Base-by-base conservation (phyloP, 768 basidiomycete genomes). In the Termitomyces titanicus region DNA sequence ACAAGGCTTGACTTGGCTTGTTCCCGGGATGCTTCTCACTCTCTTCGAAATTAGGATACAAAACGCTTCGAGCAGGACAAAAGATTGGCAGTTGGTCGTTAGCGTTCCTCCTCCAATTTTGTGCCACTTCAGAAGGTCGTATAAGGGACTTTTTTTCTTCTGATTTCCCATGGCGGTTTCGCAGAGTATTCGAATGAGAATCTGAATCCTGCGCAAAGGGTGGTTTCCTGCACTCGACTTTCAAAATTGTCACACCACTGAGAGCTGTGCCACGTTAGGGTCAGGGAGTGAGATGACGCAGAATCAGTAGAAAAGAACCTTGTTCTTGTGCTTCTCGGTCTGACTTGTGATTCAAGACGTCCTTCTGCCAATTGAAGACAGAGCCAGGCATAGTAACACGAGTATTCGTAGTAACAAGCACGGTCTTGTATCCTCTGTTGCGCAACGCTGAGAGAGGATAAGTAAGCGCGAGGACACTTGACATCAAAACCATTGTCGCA, bases 401-500 rank as follows among this genome's bases (percentile, higher is more conserved):
- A 18, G 17, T n/a, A 25, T 35, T 38, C 22, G 55, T 37, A 31
- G 17, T 34, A 15, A 52, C 34, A 11, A 60, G 34, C 0, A 60
- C 37, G 22, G 53, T 44, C 8, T 38, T 11, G 27, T 56, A 61
- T 45, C 55, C 40, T 47, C 52, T 46, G n/a, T 25, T 49, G 9
- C 44, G 57, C 13, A 61, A 38, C 5, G 43, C 39, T 24, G 51
- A 55, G 18, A 53, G 17, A 20, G 52, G 44, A 31, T 55, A 58
- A 15, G 34, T 20, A 22, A 51, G 33, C 22, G 24, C 39, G 12
- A 29, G 15, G 35, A 51, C 44, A 15, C 44, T 51, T 49, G 56
- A 60, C 13, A 63, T 51, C 38, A 63, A 42, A 8, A 63, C 45
- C 22, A 63, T 56, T 4, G 53, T 63, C 22, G 56, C 55, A 24